Base-by-base conservation (phyloP, 192 early-diverging fungal species). In the Coemansia sp. region DNA sequence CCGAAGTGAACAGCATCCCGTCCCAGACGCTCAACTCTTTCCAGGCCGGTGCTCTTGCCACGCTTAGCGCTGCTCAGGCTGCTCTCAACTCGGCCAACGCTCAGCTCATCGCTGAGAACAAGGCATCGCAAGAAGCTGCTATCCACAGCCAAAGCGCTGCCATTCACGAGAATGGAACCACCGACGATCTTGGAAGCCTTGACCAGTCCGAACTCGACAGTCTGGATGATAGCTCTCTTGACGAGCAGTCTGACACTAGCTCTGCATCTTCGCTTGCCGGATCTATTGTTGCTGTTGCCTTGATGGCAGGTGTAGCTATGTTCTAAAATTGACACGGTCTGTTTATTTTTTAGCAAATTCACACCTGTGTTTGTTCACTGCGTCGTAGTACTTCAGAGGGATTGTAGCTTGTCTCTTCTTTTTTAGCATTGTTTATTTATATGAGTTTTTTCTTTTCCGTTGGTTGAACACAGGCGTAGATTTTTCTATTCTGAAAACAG, bases 11-110 rank as follows among this genome's bases (percentile, higher is more conserved):
- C 56, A 11, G 65, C 16, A 66, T 72, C 31, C 72, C 77, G 14
- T 71, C 72, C 55, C 69, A 65, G 72, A 75, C 72, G 4, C 69
- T 75, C 63, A 80, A 71, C 72, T 67, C 69, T n/a, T 61, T 61
- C 14, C 77, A 80, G 69, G 61, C 64, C 36, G 72, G 42, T 1
- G 77, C 77, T 7, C 57, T 80, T 48, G 77, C 72, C n/a, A 66
- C 77, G 29, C 69, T 80, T 31, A 80, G 77, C 66, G 68, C 77
- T 11, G 77, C 72, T 10, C 77, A 80, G 72, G 68, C 66, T 7
- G 54, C 68, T 20, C 60, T 80, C 48, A 80, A 80, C 55, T 51
- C 63, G 33, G 52, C 45, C 29, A 75, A 74, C 72, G 67, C 77
- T n/a, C 68, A 71, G 63, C 69, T 66, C 52, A 58, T 80, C 64